Conservation (phyloP, 306 rosid species). For the Quercus alba region DNA sequence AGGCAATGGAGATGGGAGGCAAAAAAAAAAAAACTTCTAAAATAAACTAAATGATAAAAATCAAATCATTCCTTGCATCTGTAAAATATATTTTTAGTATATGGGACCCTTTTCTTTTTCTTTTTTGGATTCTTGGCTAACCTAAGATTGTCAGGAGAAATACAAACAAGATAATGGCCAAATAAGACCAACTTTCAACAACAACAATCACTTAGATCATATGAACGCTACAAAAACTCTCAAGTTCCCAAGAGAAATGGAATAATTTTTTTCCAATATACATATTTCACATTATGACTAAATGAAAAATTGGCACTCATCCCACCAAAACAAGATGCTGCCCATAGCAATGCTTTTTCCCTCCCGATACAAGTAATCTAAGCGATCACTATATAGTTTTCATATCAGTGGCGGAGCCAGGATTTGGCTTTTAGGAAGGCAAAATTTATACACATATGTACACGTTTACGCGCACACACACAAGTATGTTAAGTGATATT, state of each 20-base stretch:
- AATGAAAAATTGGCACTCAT: background rate
- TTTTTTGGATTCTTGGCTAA: too few species aligned
- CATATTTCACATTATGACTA: background rate
- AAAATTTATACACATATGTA: too few species aligned
- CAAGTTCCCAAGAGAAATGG: background rate
- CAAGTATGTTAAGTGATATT: too few species aligned
- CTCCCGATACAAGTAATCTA: background rate
- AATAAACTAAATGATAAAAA: background rate
- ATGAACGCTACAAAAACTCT: background rate
- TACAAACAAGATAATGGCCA: background rate
- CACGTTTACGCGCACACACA: too few species aligned
- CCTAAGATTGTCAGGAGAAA: background rate
- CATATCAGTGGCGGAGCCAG: background rate
- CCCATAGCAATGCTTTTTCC: background rate
- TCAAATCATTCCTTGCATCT: background rate
- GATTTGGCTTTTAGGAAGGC: too few species aligned
- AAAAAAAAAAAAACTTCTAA: background rate
- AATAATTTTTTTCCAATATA: background rate
- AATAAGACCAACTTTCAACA: background rate
- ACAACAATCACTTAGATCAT: background rate
- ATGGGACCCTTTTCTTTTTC: background rate
- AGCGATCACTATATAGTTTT: background rate
- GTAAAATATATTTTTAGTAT: background rate
- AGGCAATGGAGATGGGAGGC: background rate
- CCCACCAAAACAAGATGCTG: background rate